A percentile compares a stretch with the other conserved stretches of the same genome.
phyloP scores from a whole-genome alignment of 768 basidiomycete species.

The Suillus cothurnatus region DNA sequence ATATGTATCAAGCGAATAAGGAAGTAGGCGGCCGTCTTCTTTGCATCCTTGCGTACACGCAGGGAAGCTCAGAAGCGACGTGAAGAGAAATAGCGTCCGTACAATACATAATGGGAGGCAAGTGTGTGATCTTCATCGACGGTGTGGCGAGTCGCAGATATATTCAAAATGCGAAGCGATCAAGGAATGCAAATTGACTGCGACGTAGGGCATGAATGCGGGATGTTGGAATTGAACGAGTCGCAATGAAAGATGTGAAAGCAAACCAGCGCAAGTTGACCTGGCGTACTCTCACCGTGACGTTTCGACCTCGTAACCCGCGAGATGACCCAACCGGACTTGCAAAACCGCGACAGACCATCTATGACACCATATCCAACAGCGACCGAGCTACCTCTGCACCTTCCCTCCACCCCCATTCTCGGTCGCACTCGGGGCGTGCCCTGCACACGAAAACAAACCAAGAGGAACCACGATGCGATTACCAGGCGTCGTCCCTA shows the following conservation, averaged over 20 bases:
- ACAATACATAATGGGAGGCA: slow-evolving; percentile 47
- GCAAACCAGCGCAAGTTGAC: slow-evolving; percentile 16
- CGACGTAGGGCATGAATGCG: slow-evolving; percentile 19
- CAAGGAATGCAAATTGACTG: slow-evolving; percentile 20
- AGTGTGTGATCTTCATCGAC: slow-evolving; percentile 35
- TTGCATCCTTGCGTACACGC: slow-evolving; percentile 17
- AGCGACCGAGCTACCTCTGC: slow-evolving; percentile 37
- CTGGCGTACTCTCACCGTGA: slow-evolving; percentile 27
- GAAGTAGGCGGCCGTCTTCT: slow-evolving; percentile 34
- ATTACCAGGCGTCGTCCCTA: slow-evolving; percentile 51
- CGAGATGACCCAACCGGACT: slow-evolving; percentile 16
- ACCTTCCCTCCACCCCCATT: slow-evolving; percentile 39
- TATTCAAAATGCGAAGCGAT: slow-evolving; percentile 22
- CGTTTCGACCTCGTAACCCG: slow-evolving; percentile 18
- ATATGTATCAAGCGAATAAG: slow-evolving; percentile 26
- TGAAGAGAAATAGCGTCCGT: slow-evolving; percentile 84
- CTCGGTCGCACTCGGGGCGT: slow-evolving; percentile 49
- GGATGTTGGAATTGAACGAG: slow-evolving; percentile 18
- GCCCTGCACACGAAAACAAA: slow-evolving; percentile 37
- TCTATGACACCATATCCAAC: slow-evolving; percentile 36
- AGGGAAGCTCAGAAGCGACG: slow-evolving; percentile 26
- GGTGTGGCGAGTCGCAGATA: slow-evolving; percentile 22
- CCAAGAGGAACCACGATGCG: slow-evolving; percentile 23
- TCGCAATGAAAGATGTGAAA: slow-evolving; percentile 17
- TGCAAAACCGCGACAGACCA: slow-evolving; percentile 35